Evolutionary conservation across 1,139 yeast species (phyloP), one percentile per base, ranked within the genome.

Genomic region (Suhomyces bokatorum): DNA sequence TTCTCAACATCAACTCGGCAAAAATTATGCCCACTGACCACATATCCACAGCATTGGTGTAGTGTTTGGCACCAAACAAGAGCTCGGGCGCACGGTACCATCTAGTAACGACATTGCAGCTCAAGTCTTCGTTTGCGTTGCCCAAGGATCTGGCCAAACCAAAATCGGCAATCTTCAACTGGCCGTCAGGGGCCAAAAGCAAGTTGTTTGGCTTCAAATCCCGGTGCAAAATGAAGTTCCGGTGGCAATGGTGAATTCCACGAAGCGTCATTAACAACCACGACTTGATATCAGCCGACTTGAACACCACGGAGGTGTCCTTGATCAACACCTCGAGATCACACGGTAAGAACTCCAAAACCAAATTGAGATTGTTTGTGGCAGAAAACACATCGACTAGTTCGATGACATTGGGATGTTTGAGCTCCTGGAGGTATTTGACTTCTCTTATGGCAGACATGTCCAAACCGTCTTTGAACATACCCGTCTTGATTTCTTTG

Each of bases 51-150:
- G 95, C 96, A 2, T 80, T 83, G 0, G 96, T 87, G 58, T 93
- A 93, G 60, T 89, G 95, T 43, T 82, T 78, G 1, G 97, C 91
- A 0, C 97, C 97, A 60, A 91, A 85, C 33, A 93, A 67, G 40
- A 93, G 70, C 58, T 93, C 99, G 0, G 99, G 99, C 0, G 98
- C 96, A 44, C 98, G 71, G 66, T 93, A 93, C 99, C 99, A 93
- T 49, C 98, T 71, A 2, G 99, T 93, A 2, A 93, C 99, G 9
- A 93, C 99, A 52, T 91, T 91, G 0, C 96, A 87, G 0, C 98
- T 87, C 61, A 93, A 70, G 47, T 81, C 86, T 54, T 87, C 93
- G 44, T 86, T 85, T 2, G 90, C 85, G 33, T 83, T 78, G 2
- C 95, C 93, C 50, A 88, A 69, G 1, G 91, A 80, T 47, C 99